Evolutionary conservation across 257 asterid species (phyloP).

Genomic region (Ophiorrhiza pumila): DNA sequence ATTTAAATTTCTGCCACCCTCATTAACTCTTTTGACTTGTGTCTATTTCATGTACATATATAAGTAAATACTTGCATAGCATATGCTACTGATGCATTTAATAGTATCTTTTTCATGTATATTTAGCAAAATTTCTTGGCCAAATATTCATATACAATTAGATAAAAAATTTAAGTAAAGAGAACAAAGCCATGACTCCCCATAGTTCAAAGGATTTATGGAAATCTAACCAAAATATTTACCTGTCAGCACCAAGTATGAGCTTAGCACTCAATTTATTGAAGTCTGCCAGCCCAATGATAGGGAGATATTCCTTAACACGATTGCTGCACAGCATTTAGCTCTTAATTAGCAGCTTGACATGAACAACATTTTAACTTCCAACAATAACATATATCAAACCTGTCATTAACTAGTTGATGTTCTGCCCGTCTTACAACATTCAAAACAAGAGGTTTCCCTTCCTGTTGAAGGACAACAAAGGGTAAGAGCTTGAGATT

Average conservation of each 20-base stretch:
- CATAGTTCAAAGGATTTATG: background rate
- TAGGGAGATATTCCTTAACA: slow-evolving; percentile 89
- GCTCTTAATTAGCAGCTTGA: slow-evolving; percentile 17
- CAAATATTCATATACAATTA: background rate
- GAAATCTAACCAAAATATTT: background rate
- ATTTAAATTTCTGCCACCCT: background rate
- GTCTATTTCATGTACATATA: background rate
- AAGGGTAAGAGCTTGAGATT: background rate
- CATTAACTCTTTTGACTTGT: background rate
- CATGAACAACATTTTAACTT: slow-evolving; percentile 8
- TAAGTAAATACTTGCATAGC: background rate
- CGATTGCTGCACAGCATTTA: slow-evolving; percentile 55
- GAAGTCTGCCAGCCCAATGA: slow-evolving; percentile 83
- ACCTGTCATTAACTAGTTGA: slow-evolving; percentile 76
- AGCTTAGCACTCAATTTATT: slow-evolving; percentile 91
- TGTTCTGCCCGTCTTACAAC: slow-evolving; percentile 92
- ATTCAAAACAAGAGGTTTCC: slow-evolving; percentile 91
- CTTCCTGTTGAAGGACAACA: slow-evolving; percentile 58
- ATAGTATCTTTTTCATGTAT: background rate
- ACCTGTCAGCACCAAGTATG: slow-evolving; percentile 94
- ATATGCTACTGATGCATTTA: background rate
- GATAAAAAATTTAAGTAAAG: background rate
- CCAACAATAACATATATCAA: slow-evolving; percentile 5
- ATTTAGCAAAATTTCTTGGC: background rate
- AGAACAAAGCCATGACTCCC: background rate